Evolutionary conservation across 2,329 filamentous ascomycete species (phyloP).

Genomic region (Penicillium sp.): DNA sequence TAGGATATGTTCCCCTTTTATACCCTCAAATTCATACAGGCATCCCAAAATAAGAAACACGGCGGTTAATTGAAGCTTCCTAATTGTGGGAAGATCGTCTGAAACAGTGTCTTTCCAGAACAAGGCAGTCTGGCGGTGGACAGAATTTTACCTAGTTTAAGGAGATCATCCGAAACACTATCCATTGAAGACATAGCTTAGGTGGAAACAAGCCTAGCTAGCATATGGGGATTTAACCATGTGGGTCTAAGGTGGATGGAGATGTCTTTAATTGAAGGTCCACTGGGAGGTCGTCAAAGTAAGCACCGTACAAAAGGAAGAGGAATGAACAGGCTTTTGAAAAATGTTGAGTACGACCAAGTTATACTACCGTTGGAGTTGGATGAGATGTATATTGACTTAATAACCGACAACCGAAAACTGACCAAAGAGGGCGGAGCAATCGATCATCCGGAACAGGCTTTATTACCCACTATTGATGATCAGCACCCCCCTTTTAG

Average conservation of each 20-base stretch:
- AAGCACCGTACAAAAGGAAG: not conserved
- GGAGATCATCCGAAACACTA: slow-evolving; percentile 1
- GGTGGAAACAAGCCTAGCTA: not conserved
- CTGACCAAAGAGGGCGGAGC: not conserved
- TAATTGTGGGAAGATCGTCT: slow-evolving; percentile 9
- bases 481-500: slow-evolving; percentile 1
- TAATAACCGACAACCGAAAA: too few species aligned
- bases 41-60: not conserved
- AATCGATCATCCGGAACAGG: not conserved
- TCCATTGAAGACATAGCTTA: not conserved
- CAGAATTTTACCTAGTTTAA: not conserved
- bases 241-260: not conserved
- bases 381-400: too few species aligned
- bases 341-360: not conserved
- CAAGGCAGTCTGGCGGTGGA: not conserved
- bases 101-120: slow-evolving; percentile 12
- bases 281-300: not conserved
- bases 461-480: slow-evolving; percentile 1
- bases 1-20: not conserved
- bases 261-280: not conserved
- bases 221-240: not conserved
- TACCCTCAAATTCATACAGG: not conserved
- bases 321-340: not conserved
- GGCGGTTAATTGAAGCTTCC: slow-evolving; percentile 2
- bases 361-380: not conserved